Conservation (phyloP, 305 asterid species). For the Fraxinus ornus region DNA sequence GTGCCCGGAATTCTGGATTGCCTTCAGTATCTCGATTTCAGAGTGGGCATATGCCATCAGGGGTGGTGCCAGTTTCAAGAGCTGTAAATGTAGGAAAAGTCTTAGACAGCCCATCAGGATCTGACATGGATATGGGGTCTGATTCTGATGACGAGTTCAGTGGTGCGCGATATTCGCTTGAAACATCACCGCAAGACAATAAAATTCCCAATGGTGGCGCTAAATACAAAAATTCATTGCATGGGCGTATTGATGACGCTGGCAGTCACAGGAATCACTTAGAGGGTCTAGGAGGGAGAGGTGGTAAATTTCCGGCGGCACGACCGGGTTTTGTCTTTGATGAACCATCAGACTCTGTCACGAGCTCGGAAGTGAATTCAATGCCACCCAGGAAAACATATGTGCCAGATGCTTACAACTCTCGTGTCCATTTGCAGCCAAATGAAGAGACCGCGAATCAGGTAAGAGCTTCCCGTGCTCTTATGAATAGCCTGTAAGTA, state of each 20-base stretch:
- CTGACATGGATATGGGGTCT: conserved; percentile 69
- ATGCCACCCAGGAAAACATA: conserved; percentile 32
- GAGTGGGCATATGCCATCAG: conserved; percentile 62
- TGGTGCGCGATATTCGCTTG: conserved; percentile 60
- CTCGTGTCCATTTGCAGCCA: conserved; percentile 30
- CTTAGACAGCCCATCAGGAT: conserved; percentile 37
- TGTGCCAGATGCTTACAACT: conserved; percentile 31
- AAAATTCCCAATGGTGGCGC: conserved; percentile 45
- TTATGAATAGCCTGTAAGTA: conserved; percentile 10
- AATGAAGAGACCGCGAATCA: conserved; percentile 35
- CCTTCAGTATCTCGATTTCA: conserved; percentile 54
- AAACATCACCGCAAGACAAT: conserved; percentile 86
- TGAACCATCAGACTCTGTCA: conserved; percentile 47
- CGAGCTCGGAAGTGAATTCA: conserved; percentile 47
- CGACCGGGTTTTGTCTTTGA: conserved; percentile 34
- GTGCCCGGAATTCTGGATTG: conserved; percentile 47
- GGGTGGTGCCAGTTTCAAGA: conserved; percentile 32
- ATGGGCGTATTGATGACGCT: conserved; percentile 20
- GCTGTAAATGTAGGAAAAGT: conserved; percentile 33
- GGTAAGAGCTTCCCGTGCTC: conserved; percentile 37
- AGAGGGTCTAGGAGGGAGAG: conserved; percentile 35
- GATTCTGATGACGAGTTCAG: conserved; percentile 68
- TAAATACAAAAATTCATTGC: conserved; percentile 18
- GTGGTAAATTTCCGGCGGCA: conserved; percentile 15
- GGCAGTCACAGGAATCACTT: conserved; percentile 22